These are phyloP conservation scores for Primulina huaijiensis DNA, from an alignment of 257 asterid genomes.

Conservation along the genomic window DNA sequence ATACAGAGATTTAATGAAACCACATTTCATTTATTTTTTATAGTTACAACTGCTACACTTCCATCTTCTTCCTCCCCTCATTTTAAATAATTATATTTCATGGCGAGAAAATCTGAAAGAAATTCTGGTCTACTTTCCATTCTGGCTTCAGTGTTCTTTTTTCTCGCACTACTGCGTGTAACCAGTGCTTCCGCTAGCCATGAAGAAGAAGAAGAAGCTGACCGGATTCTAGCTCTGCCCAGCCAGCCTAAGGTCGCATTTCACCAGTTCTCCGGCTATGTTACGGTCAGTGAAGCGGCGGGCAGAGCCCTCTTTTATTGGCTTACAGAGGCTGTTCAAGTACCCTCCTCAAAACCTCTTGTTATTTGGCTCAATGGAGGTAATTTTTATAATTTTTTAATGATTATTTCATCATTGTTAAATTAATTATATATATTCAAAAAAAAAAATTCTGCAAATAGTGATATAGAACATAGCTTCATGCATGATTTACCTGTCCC, in stretches of 20 bases:
- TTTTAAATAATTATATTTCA: no score
- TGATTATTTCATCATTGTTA: no score
- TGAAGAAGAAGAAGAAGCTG: conserved; percentile 72
- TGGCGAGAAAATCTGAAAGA: neutral
- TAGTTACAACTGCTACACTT: neutral
- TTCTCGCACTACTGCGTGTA: conserved; percentile 17
- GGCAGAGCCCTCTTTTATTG: conserved; percentile 91
- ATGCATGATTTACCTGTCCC: neutral
- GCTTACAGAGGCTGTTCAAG: conserved; percentile 66
- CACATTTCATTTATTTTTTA: neutral
- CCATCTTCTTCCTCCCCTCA: neutral
- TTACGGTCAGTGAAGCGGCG: conserved; percentile 62
- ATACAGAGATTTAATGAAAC: neutral
- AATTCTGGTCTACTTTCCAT: neutral
- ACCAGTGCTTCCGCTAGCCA: neutral
- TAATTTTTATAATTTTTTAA: neutral
- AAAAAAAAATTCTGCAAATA: neutral
- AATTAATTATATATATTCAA: no score
- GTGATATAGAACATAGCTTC: neutral
- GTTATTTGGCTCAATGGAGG: conserved; percentile 99
- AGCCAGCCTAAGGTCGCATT: conserved; percentile 84
- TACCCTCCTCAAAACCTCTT: conserved; percentile 54
- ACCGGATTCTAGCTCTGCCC: conserved; percentile 62
- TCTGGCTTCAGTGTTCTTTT: conserved; percentile 8
- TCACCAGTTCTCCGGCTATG: conserved; percentile 82